Evolutionary conservation across 305 asterid genomes (phyloP), one percentile per base, ranked within the genome.

Genomic region (Fraxinus velutina): DNA sequence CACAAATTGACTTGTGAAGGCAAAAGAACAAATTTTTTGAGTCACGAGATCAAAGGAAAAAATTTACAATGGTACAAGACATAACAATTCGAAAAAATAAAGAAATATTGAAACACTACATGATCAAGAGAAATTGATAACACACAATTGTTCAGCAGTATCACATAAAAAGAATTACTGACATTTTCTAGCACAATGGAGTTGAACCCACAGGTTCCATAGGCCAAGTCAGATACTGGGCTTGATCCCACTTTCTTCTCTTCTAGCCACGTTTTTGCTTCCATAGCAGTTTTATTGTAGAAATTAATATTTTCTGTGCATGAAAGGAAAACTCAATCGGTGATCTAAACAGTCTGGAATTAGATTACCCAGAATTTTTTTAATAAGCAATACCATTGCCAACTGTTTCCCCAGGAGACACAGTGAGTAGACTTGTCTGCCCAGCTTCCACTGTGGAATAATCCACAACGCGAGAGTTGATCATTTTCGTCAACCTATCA

Each of bases 231-330:
- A 73, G 85, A 84, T 80, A 39, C 83, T 33, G 92, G 83, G 82
- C 90, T 88, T 52, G 84, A 78, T 73, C 90, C 87, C 71, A 85
- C 88, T 83, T 88, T 90, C 90, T 89, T 92, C 72, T 88, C 95
- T 82, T 85, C 88, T 64, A 92, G 80, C 94, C 95, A 92, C 74
- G 81, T 92, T 82, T 88, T 90, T 79, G 98, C 95, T 87, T 90
- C 97, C 84, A 78, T 78, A 60, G 89, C 84, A 77, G 95, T 94
- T 86, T 85, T 84, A 83, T 75, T 78, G 83, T 77, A 89, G 62
- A 86, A 62, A 78, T 87, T 92, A 78, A 77, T 80, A 84, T 84
- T 80, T 85, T 84, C 93, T 90, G 91, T 55, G 72, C 89, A 88
- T 75, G 80, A 82, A 77, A 85, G 21, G 34, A 33, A 4, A 76